Evolutionary conservation across 2,329 filamentous ascomycete genomes (phyloP).

Genomic region (Cytospora piceicola): DNA sequence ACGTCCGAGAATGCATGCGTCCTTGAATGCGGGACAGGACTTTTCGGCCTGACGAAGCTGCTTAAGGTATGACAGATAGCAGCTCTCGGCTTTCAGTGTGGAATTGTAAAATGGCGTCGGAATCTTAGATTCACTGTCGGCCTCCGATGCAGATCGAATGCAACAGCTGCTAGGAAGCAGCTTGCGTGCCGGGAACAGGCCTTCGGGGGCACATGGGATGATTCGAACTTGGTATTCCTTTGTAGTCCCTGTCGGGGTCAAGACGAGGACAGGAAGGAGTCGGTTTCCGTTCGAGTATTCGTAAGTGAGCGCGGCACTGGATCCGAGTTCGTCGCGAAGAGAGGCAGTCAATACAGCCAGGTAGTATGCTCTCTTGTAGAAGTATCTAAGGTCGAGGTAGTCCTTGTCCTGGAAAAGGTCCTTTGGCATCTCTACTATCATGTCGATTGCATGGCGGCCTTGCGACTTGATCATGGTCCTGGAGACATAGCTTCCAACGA

Average conservation of each 20-base stretch:
- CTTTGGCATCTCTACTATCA: constrained; percentile 84
- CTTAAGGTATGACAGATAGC: constrained; percentile 74
- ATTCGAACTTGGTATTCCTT: constrained; percentile 67
- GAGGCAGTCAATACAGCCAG: constrained; percentile 78
- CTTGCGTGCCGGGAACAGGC: constrained; percentile 72
- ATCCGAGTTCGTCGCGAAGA: constrained; percentile 61
- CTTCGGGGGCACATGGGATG: constrained; percentile 72
- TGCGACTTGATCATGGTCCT: constrained; percentile 73
- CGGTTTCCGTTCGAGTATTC: constrained; percentile 72
- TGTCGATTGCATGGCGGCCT: constrained; percentile 67
- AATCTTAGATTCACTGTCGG: constrained; percentile 40
- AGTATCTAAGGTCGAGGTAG: constrained; percentile 89
- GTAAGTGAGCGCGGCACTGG: constrained; percentile 63
- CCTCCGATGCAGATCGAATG: constrained; percentile 59
- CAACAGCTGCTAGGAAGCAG: constrained; percentile 72
- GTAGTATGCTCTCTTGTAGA: constrained; percentile 93
- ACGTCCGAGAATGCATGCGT: constrained; percentile 83
- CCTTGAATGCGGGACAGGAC: constrained; percentile 72
- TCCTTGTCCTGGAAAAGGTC: constrained; percentile 90
- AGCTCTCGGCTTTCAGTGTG: constrained; percentile 76
- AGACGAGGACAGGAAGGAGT: constrained; percentile 70
- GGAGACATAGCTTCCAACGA: constrained; percentile 84
- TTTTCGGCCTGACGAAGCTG: constrained; percentile 71
- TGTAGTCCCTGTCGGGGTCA: constrained; percentile 38
- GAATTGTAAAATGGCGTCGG: constrained; percentile 89